Evolutionary conservation across 139 green algal genomes (phyloP).

Genomic region (Coelastrella sp.): DNA sequence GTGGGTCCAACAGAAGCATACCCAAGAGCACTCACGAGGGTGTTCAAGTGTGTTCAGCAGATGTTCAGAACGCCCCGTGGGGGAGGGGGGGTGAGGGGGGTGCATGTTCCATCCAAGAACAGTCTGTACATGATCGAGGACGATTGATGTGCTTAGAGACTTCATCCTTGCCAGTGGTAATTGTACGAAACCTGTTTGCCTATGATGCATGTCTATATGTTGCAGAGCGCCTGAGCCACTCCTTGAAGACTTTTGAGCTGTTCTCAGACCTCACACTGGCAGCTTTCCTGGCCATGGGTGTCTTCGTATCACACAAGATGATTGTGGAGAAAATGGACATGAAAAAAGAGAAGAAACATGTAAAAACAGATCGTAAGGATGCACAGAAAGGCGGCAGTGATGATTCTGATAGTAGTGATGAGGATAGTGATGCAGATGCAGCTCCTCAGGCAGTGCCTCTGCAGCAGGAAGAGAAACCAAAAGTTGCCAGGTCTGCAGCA

Average conservation of each 20-base stretch:
- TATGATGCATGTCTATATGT: background rate
- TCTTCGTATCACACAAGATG: conserved; percentile 32
- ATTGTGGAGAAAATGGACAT: conserved; percentile 51
- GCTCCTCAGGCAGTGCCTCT: conserved; percentile 32
- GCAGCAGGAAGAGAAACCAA: background rate
- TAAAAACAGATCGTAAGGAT: conserved; percentile 17
- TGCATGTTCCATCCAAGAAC: too few species aligned
- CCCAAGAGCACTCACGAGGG: too few species aligned
- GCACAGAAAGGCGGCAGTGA: conserved; percentile 23
- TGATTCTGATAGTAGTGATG: background rate
- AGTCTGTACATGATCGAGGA: too few species aligned
- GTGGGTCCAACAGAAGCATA: too few species aligned
- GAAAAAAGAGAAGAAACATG: conserved; percentile 40
- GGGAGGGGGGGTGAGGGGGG: too few species aligned
- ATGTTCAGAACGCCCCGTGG: too few species aligned
- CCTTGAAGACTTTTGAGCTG: conserved; percentile 11
- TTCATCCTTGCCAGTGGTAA: too few species aligned
- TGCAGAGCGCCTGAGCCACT: background rate
- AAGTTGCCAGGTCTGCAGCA: conserved; percentile 8
- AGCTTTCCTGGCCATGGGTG: conserved; percentile 36
- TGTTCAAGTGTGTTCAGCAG: too few species aligned
- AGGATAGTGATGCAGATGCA: background rate
- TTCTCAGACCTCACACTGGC: conserved; percentile 32
- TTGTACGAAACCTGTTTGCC: too few species aligned
- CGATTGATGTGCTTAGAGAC: too few species aligned